Percentiles rank a stretch among this genome's conserved stretches.
These are phyloP conservation scores for Brassica juncea DNA, from an alignment of 345 rosid genomes.

Conservation along the genomic window DNA sequence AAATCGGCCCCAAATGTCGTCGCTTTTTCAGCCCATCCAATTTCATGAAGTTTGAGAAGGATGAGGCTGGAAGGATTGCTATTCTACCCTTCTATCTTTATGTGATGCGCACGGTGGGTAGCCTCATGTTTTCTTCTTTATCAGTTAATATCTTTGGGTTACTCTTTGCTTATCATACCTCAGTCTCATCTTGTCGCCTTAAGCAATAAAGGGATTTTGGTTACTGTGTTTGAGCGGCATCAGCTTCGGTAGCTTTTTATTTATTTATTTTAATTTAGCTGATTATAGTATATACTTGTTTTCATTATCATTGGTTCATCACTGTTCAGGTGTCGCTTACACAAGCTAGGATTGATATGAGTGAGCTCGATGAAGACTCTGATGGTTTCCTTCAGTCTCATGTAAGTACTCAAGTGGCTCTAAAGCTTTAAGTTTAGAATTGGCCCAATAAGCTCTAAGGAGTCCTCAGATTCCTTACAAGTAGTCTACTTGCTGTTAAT, in stretches of 20 bases:
- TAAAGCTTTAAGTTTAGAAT: not conserved
- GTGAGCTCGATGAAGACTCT: conserved; percentile 98
- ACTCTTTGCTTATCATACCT: not conserved
- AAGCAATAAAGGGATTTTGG: not conserved
- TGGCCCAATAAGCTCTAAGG: not conserved
- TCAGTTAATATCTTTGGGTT: not conserved
- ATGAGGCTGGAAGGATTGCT: conserved; percentile 98
- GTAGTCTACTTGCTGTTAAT: conserved; percentile 18
- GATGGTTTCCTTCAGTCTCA: conserved; percentile 95
- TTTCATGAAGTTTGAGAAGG: conserved; percentile 99
- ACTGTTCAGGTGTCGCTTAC: conserved; percentile 90
- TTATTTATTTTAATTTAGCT: not conserved
- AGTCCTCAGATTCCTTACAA: conserved; percentile 6
- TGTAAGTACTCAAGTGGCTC: conserved; percentile 47
- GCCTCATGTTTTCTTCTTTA: not conserved
- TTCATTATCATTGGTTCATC: conserved; percentile 18
- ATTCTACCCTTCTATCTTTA: conserved; percentile 96
- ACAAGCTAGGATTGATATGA: conserved; percentile 99
- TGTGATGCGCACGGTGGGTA: conserved; percentile 96
- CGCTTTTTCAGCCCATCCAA: conserved; percentile 98
- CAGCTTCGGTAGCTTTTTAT: conserved; percentile 4
- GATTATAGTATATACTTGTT: conserved; percentile 15
- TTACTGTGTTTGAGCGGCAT: conserved; percentile 9
- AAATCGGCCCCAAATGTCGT: conserved; percentile 96
- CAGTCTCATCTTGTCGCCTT: not conserved